Percentiles rank a stretch among this genome's conserved stretches.
Conservation (phyloP, 2,329 filamentous ascomycete species). For the Botrytis squamosa region DNA sequence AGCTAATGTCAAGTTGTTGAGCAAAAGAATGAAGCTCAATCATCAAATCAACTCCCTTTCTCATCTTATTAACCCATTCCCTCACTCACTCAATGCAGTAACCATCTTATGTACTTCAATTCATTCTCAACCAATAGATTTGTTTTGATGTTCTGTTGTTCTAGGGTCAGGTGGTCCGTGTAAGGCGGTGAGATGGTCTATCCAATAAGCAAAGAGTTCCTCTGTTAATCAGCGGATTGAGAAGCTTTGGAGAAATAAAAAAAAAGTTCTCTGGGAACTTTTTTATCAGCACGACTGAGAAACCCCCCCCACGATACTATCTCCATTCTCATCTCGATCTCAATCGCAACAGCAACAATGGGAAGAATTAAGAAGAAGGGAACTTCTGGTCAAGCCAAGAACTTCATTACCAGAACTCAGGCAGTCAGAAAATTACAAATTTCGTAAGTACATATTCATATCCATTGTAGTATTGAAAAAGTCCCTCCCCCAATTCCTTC, state of each 20-base stretch:
- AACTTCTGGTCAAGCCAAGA: conserved; percentile 85
- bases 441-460: conserved; percentile 16
- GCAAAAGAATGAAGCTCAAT: conserved; percentile 29
- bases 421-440: conserved; percentile 97
- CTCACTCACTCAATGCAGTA: neutral
- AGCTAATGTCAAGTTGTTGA: conserved; percentile 9
- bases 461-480: neutral
- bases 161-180: neutral
- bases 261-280: conserved; percentile 20
- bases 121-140: conserved; percentile 13
- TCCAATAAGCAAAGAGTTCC: conserved; percentile 19
- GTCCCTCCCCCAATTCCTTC: neutral
- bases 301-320: conserved; percentile 1
- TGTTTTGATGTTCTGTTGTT: conserved; percentile 11
- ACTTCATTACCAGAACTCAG: conserved; percentile 96
- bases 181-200: conserved; percentile 22
- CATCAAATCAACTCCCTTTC: neutral
- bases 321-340: conserved; percentile 1
- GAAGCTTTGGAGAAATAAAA: conserved; percentile 18
- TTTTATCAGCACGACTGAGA: conserved; percentile 22
- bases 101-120: neutral
- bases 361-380: conserved; percentile 87
- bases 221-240: conserved; percentile 11
- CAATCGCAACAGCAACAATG: conserved; percentile 49
- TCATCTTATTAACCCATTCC: neutral